A percentile compares a stretch with the other conserved stretches of the same genome.
phyloP scores from a whole-genome alignment of 2,329 filamentous ascomycete genomes.

The Arthrobotrys musiformis region DNA sequence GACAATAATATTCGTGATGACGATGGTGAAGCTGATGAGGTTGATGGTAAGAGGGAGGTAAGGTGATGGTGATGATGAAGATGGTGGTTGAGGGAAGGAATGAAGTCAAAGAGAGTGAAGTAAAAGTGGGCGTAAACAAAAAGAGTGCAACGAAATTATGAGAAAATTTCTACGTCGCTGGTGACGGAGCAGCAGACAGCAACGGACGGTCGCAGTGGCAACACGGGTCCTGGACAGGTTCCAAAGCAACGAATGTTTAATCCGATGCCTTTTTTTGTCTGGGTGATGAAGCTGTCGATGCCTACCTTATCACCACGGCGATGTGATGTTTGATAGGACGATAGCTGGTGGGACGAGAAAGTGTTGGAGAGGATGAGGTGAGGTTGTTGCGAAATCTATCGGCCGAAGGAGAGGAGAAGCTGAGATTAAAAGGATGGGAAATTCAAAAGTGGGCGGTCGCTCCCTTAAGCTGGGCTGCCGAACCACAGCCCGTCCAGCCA shows the following conservation, averaged over 20 bases:
- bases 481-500: constrained; percentile 29
- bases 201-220: neutral
- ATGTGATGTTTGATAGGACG: constrained; percentile 34
- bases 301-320: neutral
- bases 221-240: neutral
- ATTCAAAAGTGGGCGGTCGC: constrained; percentile 52
- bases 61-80: constrained; percentile 8
- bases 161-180: constrained; percentile 21
- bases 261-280: neutral
- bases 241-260: neutral
- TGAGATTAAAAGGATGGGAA: constrained; percentile 27
- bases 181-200: constrained; percentile 7
- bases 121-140: constrained; percentile 3
- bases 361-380: constrained; percentile 53
- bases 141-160: constrained; percentile 15
- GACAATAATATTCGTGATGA: neutral
- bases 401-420: constrained; percentile 43
- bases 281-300: constrained; percentile 4
- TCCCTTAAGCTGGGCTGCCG: constrained; percentile 49
- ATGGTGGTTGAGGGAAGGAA: neutral
- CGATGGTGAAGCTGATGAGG: constrained; percentile 9
- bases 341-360: constrained; percentile 19
- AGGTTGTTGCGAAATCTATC: constrained; percentile 56
- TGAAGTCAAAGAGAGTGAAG: neutral
- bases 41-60: neutral